Base-by-base conservation (phyloP, 106 monocot genomes). In the Amphibolis antarctica region DNA sequence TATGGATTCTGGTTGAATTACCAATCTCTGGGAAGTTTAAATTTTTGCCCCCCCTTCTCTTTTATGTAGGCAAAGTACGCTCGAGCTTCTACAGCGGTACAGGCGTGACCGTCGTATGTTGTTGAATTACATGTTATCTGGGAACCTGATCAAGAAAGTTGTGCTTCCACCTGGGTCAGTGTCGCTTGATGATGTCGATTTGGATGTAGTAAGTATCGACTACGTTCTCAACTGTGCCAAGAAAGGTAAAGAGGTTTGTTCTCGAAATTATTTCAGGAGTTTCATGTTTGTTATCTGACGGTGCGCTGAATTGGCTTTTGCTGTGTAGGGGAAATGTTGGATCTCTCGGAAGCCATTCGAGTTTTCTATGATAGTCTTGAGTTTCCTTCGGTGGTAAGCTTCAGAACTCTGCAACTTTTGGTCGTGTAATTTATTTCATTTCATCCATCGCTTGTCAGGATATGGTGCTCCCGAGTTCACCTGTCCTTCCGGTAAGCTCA, bases 121-220 rank as follows among this genome's bases (percentile, higher is more conserved):
- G 29, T 82, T 96, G 21, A 96, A 80, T 48, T 96, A 78, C 46
- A 78, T 96, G 62, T 70, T 96, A 26, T 96, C 89, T 28, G 86
- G 96, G 45, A 96, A 73, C 77, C 75, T 96, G 76, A 85, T 96
- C 29, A 96, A 90, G 78, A 96, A 96, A 77, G 90, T 96, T 42
- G 78, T 87, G 44, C 73, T 96, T 78, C 96, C 96, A n/a, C 90
- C 96, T 10, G 96, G 96, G 42, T 86, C 84, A 1, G 69, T 84
- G 45, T 80, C 86, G 23, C 63, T 96, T 60, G 90, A 96, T 62
- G 90, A 96, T 55, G 62, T 96, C 17, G 86, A 90, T 66, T 69
- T 96, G 21, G 84, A 90, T 77, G 86, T 84, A 75, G 76, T 96
- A 59, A 96, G 90, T 64, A 73, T 85, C 44, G 96, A 96, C 79